A percentile compares a stretch with the other conserved stretches of the same genome.
These are phyloP conservation scores for Dillenia suffruticosa DNA, from an alignment of 164 flowering plant genomes.

Conservation along the genomic window DNA sequence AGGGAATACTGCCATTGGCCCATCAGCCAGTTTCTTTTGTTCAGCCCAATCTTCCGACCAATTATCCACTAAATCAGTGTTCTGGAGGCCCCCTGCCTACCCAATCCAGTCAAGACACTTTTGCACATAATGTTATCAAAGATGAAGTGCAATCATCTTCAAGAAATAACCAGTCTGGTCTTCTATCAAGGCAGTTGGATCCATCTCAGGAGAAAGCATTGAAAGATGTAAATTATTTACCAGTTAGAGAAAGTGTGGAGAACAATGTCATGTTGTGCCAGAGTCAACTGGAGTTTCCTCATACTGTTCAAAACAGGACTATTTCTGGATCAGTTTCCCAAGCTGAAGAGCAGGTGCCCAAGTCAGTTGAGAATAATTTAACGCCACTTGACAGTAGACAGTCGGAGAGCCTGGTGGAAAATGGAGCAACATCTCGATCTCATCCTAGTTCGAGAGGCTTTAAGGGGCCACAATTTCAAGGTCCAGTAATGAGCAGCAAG, in stretches of 20 bases:
- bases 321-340: slow-evolving; percentile 17
- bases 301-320: slow-evolving; percentile 17
- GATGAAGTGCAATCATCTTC: slow-evolving; percentile 19
- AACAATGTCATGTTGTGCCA: slow-evolving; percentile 13
- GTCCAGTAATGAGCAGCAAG: slow-evolving; percentile 35
- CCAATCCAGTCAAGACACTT: slow-evolving; percentile 31
- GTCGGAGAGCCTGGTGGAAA: slow-evolving; percentile 26
- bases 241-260: slow-evolving; percentile 19
- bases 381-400: slow-evolving; percentile 21
- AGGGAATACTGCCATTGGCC: slow-evolving; percentile 66
- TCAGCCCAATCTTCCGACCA: slow-evolving; percentile 51
- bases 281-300: slow-evolving; percentile 14
- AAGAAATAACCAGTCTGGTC: slow-evolving; percentile 24
- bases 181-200: slow-evolving; percentile 22
- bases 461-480: slow-evolving; percentile 32
- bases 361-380: slow-evolving; percentile 17
- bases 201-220: slow-evolving; percentile 21
- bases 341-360: slow-evolving; percentile 24
- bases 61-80: slow-evolving; percentile 42
- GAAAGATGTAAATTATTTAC: slow-evolving; percentile 18
- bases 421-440: slow-evolving; percentile 21
- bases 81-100: slow-evolving; percentile 27
- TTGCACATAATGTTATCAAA: slow-evolving; percentile 20
- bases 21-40: slow-evolving; percentile 65
- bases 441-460: slow-evolving; percentile 31